Base-by-base conservation (phyloP, 2,329 filamentous ascomycete genomes). In the Aspergillus bombycis region DNA sequence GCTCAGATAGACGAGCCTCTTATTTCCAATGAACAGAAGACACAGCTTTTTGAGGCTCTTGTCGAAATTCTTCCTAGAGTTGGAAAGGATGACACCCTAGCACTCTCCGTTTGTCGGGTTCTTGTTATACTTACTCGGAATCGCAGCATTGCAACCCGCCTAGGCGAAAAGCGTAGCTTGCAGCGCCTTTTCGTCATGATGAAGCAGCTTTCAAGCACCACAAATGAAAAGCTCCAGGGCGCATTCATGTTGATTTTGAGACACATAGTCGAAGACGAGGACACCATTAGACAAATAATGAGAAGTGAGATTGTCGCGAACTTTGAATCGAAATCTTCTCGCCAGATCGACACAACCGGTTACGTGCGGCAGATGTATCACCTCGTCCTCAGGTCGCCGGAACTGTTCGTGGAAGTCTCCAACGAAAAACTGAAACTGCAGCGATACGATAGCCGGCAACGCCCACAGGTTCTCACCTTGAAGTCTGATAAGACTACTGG, bases 171-270 rank as follows among this genome's bases (percentile, higher is more conserved):
- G 81, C 91, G 89, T 74, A 96, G 96, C 70, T 84, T 99, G 56
- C 92, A 95, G 73, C 87, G 93, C 32, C 83, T 99, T 26, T 98
- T 99, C 78, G 87, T 97, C 58, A 97, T 98, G 92, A 89, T 94
- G 62, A 96, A 96, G 77, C 94, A 98, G 76, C 86, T 98, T 63
- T 89, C 92, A 23, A 91, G 91, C 30, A 86, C 89, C 34, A 91
- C 91, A 8, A 91, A 93, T 34, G 87, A 91, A 60, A 89, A 90
- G 60, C 85, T 99, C 11, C 87, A 90, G 65, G 85, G 85, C 65
- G 86, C 90, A 62, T 90, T 97, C 71, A 90, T 98, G 85, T 86
- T 94, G 14, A 90, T 97, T 58, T 82, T 99, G 50, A 89, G 96
- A 46, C 95, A 99, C 73, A 90, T 99, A 67, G 88, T 98, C 60